Evolutionary conservation across 2,329 filamentous ascomycete species (phyloP).

Genomic region (Aureobasidium lini): DNA sequence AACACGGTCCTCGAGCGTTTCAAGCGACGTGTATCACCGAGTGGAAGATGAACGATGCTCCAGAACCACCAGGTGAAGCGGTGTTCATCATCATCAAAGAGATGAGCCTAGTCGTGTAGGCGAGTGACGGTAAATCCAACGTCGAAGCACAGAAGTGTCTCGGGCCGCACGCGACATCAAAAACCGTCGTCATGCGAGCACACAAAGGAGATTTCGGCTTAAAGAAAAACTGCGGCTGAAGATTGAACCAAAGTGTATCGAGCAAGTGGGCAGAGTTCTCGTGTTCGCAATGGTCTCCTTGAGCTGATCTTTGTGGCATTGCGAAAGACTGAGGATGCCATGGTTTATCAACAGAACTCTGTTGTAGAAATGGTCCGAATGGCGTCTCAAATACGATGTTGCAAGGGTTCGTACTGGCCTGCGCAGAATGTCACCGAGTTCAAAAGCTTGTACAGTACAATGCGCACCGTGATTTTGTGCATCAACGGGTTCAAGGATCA

Average conservation of each 20-base stretch:
- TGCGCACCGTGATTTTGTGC: not conserved
- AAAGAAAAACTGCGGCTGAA: not conserved
- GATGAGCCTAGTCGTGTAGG: not conserved
- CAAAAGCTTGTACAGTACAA: not conserved
- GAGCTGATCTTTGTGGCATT: too few species aligned
- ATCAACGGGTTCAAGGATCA: not conserved
- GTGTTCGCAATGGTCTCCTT: not conserved
- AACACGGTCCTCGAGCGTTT: not conserved
- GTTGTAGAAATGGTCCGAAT: too few species aligned
- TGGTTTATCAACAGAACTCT: too few species aligned
- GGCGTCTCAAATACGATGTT: too few species aligned
- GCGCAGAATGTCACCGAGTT: not conserved
- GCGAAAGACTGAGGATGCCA: too few species aligned
- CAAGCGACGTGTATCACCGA: not conserved
- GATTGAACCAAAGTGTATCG: not conserved
- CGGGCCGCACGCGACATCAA: not conserved
- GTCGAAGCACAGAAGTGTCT: not conserved
- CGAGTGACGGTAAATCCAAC: not conserved
- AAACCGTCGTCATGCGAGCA: not conserved
- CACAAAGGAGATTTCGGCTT: not conserved
- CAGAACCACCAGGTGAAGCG: not conserved
- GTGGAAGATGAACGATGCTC: not conserved
- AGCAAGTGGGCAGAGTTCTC: not conserved
- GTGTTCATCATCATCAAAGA: too few species aligned
- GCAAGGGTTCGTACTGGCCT: not conserved